phyloP scores from a whole-genome alignment of 352 stramenopile species.

The Pythium myriotylum region DNA sequence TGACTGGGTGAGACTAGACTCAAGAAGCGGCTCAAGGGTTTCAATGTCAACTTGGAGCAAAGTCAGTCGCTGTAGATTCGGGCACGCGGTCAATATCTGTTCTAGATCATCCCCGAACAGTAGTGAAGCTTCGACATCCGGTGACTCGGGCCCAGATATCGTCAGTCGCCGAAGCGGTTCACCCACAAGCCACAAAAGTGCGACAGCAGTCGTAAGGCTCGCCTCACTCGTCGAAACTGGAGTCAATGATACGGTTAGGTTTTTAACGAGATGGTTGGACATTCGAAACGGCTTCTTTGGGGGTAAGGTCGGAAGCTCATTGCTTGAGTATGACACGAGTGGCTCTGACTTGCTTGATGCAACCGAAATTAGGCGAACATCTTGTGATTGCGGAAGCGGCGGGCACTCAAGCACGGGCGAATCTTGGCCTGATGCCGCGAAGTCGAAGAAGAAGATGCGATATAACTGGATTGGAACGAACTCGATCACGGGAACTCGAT shows the following conservation, averaged over 20 bases:
- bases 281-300: background rate
- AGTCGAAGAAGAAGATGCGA: background rate
- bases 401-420: background rate
- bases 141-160: background rate
- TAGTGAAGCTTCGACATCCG: background rate
- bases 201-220: background rate
- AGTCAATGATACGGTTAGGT: conserved; percentile 5
- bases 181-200: conserved; percentile 11
- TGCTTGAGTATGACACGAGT: too few species aligned
- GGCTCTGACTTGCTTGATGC: too few species aligned
- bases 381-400: background rate
- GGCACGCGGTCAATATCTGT: conserved; percentile 12
- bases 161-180: conserved; percentile 1
- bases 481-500: background rate
- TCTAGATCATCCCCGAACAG: background rate
- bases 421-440: background rate
- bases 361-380: background rate
- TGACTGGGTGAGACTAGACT: conserved; percentile 1
- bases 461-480: background rate
- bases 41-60: conserved; percentile 1
- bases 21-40: conserved; percentile 5
- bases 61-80: conserved; percentile 3
- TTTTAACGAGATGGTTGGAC: background rate
- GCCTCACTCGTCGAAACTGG: background rate
- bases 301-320: background rate